Conservation (phyloP, 2,329 filamentous ascomycete genomes). For the Colletotrichum sp. region DNA sequence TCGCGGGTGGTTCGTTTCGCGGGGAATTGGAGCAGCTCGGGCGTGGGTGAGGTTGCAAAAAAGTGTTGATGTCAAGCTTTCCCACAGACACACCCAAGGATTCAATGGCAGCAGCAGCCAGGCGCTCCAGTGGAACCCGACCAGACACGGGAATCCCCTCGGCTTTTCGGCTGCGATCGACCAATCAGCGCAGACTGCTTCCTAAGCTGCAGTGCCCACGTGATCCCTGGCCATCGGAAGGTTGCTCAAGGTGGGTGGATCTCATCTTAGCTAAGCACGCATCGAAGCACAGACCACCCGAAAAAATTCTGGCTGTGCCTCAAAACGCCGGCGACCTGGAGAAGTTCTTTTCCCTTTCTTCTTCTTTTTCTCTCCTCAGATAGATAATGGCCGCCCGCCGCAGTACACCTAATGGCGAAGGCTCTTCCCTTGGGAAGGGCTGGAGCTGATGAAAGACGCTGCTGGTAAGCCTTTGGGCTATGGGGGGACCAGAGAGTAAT, state of each 20-base stretch:
- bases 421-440: neutral
- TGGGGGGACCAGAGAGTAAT: constrained; percentile 23
- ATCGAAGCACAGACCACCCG: neutral
- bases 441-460: constrained; percentile 19
- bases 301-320: constrained; percentile 3
- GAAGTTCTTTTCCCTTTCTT: neutral
- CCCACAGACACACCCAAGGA: neutral
- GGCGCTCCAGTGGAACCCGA: neutral
- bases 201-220: constrained; percentile 32
- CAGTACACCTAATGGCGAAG: constrained; percentile 22
- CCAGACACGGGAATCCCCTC: constrained; percentile 26
- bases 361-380: constrained; percentile 14
- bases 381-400: constrained; percentile 22
- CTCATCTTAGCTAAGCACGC: neutral
- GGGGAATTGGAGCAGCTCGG: constrained; percentile 21
- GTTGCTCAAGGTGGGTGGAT: neutral
- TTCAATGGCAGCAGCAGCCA: neutral
- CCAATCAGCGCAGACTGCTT: constrained; percentile 46
- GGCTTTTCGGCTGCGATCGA: constrained; percentile 47
- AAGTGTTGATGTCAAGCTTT: constrained; percentile 22
- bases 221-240: neutral
- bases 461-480: constrained; percentile 22
- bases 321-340: neutral
- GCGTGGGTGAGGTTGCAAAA: neutral
- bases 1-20: neutral